Evolutionary conservation across 371 early-diverging fungal genomes (phyloP), one percentile per base, ranked within the genome.

Genomic region (Mortierella sp.): DNA sequence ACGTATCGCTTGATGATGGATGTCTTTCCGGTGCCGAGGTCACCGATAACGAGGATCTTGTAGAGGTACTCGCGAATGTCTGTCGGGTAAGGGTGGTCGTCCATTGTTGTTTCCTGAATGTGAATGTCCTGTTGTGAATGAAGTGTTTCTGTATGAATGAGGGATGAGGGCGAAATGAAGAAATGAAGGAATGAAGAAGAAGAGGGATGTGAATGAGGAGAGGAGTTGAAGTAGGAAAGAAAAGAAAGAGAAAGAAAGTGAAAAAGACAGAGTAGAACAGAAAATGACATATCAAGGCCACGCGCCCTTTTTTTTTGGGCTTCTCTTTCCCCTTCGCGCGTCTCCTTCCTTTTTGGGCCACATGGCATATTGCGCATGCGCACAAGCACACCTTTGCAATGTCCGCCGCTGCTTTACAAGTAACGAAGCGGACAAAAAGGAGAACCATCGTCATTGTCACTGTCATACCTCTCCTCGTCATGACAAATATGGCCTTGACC

Each of bases 1-100:
- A 86, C 86, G 75, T 86, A 86, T 11, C 86, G 86, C 67, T 82
- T 86, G 73, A 86, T 86, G 79, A 86, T 86, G 77, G 86, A 86
- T 14, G 86, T 86, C 75, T 86, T 86, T 64, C 96, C 95, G 53
- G 95, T 93, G 19, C 95, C 96, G 57, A 94, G 90, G 78, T 95
- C 95, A 28, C 96, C 96, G 57, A 96, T 93, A 11, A 96, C 92
- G 59, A 96, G 90, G 44, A 95, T 92, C 83, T 96, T 96, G 87
- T 94, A 95, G 71, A 93, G 85, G 85, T 91, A 91, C 77, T 92
- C 87, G 48, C 82, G 81, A 77, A 86, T 86, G 77, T 86, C 86
- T 9, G 79, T 79, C 4, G 86, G 86, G 71, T 86, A 86, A 21
- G 81, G 76, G 72, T 83, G 94, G 92, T 34, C 95, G 94, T 26